Evolutionary conservation across 2,329 filamentous ascomycete species (phyloP).

Genomic region (Emydomyces testavorans): DNA sequence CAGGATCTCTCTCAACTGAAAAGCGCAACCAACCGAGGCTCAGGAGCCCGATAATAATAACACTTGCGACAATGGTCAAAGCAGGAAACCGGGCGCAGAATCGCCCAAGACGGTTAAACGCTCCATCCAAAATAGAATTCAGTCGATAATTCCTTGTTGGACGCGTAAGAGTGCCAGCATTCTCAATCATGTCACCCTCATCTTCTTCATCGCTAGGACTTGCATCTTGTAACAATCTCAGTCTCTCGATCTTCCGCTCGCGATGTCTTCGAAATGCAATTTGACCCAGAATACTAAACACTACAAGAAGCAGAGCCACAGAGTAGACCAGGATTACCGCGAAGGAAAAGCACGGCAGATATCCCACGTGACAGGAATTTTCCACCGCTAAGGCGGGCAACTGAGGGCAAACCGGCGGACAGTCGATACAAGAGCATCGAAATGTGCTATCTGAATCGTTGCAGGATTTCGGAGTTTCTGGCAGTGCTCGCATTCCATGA

Average conservation of each 20-base stretch:
- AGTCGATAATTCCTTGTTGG: conserved; percentile 69
- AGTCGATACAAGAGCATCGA: conserved; percentile 88
- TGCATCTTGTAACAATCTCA: conserved; percentile 77
- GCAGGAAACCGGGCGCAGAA: conserved; percentile 71
- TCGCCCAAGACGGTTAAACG: conserved; percentile 71
- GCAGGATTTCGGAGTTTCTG: conserved; percentile 70
- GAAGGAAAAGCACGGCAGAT: conserved; percentile 88
- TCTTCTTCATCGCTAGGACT: conserved; percentile 85
- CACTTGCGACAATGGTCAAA: conserved; percentile 64
- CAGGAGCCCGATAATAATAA: conserved; percentile 65
- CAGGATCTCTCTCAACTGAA: conserved; percentile 79
- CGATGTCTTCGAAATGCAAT: conserved; percentile 63
- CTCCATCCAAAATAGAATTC: conserved; percentile 68
- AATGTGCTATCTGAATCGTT: conserved; percentile 79
- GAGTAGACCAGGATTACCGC: conserved; percentile 79
- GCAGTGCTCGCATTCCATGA: conserved; percentile 57
- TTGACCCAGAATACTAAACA: conserved; percentile 58
- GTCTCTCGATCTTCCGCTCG: conserved; percentile 63
- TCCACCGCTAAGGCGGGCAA: conserved; percentile 62
- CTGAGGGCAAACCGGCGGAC: conserved; percentile 70
- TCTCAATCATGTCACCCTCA: conserved; percentile 71
- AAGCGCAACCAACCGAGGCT: conserved; percentile 85
- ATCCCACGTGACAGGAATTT: conserved; percentile 67
- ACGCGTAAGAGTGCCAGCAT: conserved; percentile 63
- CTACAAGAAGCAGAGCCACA: conserved; percentile 56